Percentiles rank a stretch among this genome's conserved stretches.
phyloP scores from a whole-genome alignment of 2,329 filamentous ascomycete genomes.

The Fusarium sublunatum region DNA sequence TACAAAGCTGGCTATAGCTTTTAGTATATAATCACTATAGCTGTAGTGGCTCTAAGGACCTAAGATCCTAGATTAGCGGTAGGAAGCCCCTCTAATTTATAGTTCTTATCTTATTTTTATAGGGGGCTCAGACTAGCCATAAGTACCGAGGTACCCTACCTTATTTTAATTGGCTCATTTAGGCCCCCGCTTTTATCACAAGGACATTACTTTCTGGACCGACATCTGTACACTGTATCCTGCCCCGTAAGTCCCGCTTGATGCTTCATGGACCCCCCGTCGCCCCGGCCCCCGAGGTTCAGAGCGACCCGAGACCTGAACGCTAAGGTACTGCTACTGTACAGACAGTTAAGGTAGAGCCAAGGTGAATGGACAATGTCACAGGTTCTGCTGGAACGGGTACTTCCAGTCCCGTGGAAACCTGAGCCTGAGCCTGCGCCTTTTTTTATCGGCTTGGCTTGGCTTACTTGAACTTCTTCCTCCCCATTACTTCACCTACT shows the following conservation, averaged over 20 bases:
- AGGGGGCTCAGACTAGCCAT: no score
- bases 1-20: no score
- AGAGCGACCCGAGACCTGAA: slow-evolving; percentile 15
- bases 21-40: no score
- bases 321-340: slow-evolving; percentile 27
- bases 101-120: no score
- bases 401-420: slow-evolving; percentile 17
- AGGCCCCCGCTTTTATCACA: no score
- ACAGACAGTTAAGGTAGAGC: slow-evolving; percentile 30
- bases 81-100: no score
- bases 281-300: slow-evolving; percentile 40
- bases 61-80: no score
- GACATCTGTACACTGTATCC: slow-evolving; percentile 28
- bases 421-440: slow-evolving; percentile 33
- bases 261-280: slow-evolving; percentile 36
- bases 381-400: slow-evolving; percentile 13
- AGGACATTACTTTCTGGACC: no score
- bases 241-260: slow-evolving; percentile 38
- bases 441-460: slow-evolving; percentile 41
- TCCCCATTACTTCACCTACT: slow-evolving; percentile 41
- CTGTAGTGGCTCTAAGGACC: no score
- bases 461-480: slow-evolving; percentile 51
- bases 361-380: slow-evolving; percentile 31
- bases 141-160: no score
- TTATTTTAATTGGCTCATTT: no score